Base-by-base conservation (phyloP, 2,329 filamentous ascomycete genomes). In the Corniculantispora saksenae region DNA sequence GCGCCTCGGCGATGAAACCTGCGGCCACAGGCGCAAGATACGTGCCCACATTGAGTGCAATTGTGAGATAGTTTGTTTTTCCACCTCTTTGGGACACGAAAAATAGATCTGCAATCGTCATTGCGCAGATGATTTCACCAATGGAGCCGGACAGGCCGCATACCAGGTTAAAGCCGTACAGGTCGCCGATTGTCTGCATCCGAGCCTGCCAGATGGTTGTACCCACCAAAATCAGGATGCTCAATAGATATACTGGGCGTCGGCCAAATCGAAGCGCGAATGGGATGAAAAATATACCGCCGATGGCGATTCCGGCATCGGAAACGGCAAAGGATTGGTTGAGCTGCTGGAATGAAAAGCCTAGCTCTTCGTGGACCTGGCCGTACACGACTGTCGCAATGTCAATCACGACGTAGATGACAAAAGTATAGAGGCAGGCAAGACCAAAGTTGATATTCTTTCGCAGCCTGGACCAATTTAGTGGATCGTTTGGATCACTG, bases 401-500 rank as follows among this genome's bases (percentile, higher is more conserved):
- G 40, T 64, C 68, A 15, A 92, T 82, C 73, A 91, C 86, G 66
- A 91, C 77, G 76, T 91, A 93, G 9, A 86, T 84, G 23, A 93
- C 77, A 15, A 91, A 79, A 3, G 87, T 83, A 70, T 93, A 87
- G 9, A 85, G 73, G 65, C 89, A 82, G 1, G 88, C 88, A 54
- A 89, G 75, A 2, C 75, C 66, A 53, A 92, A 69, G 51, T 70
- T 69, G 53, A 68, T 2, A 3, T 15, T 48, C 60, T 71, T 71
- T 5, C 66, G 63, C 53, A 38, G 17, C 3, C 13, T 21, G 3
- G 43, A 19, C 58, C 58, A 61, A 27, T 51, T 61, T 9, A 56
- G 53, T 3, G 53, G 53, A 38, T 56, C 53, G 15, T 56, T 56
- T 12, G 53, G 53, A 19, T 56, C 53, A 15, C n/a, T n/a, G 32